Conservation (phyloP, 163 green algal genomes). For the Chloromonas sp. region DNA sequence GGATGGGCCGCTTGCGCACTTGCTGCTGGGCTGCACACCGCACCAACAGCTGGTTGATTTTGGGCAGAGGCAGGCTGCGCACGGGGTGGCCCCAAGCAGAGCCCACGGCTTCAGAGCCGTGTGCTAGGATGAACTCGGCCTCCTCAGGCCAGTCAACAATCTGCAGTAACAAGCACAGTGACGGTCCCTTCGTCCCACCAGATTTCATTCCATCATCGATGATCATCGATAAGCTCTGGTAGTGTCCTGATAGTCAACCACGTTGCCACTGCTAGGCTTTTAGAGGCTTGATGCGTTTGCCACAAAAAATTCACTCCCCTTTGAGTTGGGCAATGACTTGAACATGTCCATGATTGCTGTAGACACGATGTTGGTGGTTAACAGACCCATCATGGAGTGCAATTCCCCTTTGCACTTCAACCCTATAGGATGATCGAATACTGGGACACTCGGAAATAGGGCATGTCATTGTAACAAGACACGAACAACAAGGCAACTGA, state of each 20-base stretch:
- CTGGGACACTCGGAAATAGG: too few relatives aligned
- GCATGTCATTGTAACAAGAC: too few relatives aligned
- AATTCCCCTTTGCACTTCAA: not conserved
- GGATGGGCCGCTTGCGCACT: conserved; percentile 3
- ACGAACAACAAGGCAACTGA: too few relatives aligned
- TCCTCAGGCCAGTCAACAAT: conserved; percentile 44
- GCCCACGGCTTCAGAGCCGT: conserved; percentile 73
- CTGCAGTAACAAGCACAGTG: conserved; percentile 27
- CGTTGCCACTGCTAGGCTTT: too few relatives aligned
- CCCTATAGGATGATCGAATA: too few relatives aligned
- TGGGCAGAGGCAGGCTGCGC: not conserved
- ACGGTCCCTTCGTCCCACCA: too few relatives aligned
- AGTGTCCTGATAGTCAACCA: too few relatives aligned
- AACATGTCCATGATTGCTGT: conserved; percentile 21
- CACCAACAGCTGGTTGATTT: conserved; percentile 33
- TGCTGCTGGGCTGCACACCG: conserved; percentile 18
- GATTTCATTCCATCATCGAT: too few relatives aligned
- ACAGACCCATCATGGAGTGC: not conserved
- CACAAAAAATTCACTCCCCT: not conserved
- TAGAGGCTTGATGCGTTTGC: too few relatives aligned
- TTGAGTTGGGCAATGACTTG: too few relatives aligned
- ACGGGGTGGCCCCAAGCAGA: not conserved
- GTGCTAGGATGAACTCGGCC: conserved; percentile 79
- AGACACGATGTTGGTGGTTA: not conserved
- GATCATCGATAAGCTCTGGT: too few relatives aligned